These are phyloP conservation scores for Ophiobolus disseminans DNA, from an alignment of 2,329 filamentous ascomycete genomes.

Conservation along the genomic window DNA sequence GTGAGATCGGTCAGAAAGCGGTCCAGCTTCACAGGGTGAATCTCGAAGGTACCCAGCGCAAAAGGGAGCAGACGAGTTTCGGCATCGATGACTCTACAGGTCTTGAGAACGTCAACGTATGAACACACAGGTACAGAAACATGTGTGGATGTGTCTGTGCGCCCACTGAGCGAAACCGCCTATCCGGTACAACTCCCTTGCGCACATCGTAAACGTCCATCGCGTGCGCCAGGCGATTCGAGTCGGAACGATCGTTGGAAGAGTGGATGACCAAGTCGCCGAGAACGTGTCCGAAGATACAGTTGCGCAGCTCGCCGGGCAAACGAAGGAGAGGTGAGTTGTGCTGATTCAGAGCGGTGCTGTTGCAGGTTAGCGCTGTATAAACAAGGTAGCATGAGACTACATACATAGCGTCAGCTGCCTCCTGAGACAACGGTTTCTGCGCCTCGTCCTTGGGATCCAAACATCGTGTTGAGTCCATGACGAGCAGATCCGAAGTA, in stretches of 20 bases:
- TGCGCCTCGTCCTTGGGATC: too few species aligned
- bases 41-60: neutral
- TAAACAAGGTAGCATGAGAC: neutral
- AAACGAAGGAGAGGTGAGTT: constrained; percentile 16
- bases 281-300: constrained; percentile 24
- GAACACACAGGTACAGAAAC: too few species aligned
- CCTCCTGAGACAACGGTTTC: neutral
- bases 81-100: neutral
- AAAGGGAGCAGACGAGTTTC: neutral
- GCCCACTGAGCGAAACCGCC: too few species aligned
- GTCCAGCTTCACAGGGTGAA: neutral
- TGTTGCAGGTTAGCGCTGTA: neutral
- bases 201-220: too few species aligned
- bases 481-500: too few species aligned
- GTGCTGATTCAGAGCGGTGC: neutral
- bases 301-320: constrained; percentile 22
- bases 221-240: neutral
- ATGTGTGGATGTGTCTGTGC: neutral
- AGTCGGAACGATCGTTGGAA: neutral
- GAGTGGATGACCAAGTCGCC: neutral
- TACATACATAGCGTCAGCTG: neutral
- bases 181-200: too few species aligned
- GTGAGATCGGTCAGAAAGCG: neutral
- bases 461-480: too few species aligned
- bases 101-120: too few species aligned